Conservation (phyloP, 148 eudicot species). For the Rhododendron ovatum region DNA sequence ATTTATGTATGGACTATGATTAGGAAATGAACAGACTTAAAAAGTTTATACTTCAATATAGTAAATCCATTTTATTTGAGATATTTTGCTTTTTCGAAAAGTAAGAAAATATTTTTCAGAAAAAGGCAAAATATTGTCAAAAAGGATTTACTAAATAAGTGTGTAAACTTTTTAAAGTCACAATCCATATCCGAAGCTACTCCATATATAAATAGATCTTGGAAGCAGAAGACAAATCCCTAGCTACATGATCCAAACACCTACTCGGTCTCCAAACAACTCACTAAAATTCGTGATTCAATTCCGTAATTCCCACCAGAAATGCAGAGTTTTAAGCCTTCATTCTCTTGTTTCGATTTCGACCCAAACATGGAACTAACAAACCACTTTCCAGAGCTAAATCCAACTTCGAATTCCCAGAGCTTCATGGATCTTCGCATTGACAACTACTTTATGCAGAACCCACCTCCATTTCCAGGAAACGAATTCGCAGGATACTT, state of each 20-base stretch:
- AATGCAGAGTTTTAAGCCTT: conserved; percentile 16
- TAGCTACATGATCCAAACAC: background rate
- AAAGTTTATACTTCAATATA: background rate
- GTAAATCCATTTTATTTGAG: too few relatives aligned
- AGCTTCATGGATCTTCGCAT: conserved; percentile 34
- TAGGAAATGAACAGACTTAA: too few relatives aligned
- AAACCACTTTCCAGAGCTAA: conserved; percentile 27
- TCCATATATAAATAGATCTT: background rate
- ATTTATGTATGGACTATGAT: background rate
- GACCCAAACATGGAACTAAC: conserved; percentile 49
- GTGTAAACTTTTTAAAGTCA: background rate
- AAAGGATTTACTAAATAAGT: background rate
- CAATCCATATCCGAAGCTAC: background rate
- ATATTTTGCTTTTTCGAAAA: background rate
- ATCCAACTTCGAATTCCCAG: conserved; percentile 27
- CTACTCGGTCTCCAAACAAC: background rate
- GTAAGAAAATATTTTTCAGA: background rate
- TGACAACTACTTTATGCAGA: conserved; percentile 34
- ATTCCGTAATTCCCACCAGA: conserved; percentile 40
- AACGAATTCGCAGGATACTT: conserved; percentile 24
- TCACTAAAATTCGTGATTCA: background rate
- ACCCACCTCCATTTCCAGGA: conserved; percentile 18
- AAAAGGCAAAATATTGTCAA: background rate
- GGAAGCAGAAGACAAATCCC: background rate
- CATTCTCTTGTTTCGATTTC: conserved; percentile 29